Base-by-base conservation (phyloP, 2,329 filamentous ascomycete genomes). In the Tolypocladium capitatum region DNA sequence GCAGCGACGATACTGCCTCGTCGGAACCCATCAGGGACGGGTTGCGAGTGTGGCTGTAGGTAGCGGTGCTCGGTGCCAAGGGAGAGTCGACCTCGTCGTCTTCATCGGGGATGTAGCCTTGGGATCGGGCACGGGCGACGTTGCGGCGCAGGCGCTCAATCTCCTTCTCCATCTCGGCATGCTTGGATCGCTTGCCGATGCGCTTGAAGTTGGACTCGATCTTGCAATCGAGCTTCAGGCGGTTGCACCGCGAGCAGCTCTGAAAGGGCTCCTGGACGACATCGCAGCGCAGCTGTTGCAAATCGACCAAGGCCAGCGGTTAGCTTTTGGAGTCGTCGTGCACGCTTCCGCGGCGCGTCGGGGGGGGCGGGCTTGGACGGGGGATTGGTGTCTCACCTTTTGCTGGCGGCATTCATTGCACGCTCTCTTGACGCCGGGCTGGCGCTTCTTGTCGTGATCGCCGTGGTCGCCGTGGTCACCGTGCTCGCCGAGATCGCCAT, bases 181-280 rank as follows among this genome's bases (percentile, higher is more conserved):
- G 85, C 63, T 86, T 85, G 53, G 80, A 85, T 38, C 86, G 78
- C 70, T 92, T 92, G 53, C 86, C 84, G 18, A 90, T 73, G 56
- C 86, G 81, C 73, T 89, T 90, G 68, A 91, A 91, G 65, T 89
- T 88, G 58, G 84, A 86, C 64, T 91, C 85, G 64, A 92, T 91
- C 64, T 87, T 86, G 73, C 86, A 92, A 52, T 83, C 78, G 51
- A 91, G 80, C 65, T 84, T 86, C 60, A 90, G 77, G 58, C 87
- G 85, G 61, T 78, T 78, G 68, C 86, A 92, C 48, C 86, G 76
- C 47, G 81, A 81, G 69, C 86, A 92, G 57, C 79, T 80, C 58
- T 80, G 77, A 63, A 89, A 90, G 18, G 85, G 85, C 28, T 87
- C 84, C 66, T 89, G 84, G 56, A 86, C 73, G 56, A 91, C 86